Percentiles rank a stretch among this genome's conserved stretches.
Evolutionary conservation across 2,329 filamentous ascomycete species (phyloP).

Genomic region (Xylariales sp.): DNA sequence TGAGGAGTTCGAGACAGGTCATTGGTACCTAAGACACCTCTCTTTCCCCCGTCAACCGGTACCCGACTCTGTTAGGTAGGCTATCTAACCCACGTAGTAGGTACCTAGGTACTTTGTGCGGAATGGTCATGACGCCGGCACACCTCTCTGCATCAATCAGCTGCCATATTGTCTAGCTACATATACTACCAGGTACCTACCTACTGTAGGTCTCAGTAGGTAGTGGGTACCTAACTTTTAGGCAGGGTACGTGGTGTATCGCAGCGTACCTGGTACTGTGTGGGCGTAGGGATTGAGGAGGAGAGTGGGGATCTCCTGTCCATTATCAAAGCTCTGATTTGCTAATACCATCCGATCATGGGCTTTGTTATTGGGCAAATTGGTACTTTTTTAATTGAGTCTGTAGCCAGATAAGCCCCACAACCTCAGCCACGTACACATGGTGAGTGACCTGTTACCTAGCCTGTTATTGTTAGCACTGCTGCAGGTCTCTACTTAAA

Average conservation of each 20-base stretch:
- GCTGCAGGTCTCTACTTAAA: no score
- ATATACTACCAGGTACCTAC: no score
- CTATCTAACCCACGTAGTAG: no score
- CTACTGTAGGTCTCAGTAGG: no score
- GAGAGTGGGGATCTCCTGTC: background rate
- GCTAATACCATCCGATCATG: background rate
- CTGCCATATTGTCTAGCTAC: slow-evolving; percentile 18
- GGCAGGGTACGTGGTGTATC: no score
- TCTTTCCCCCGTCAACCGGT: no score
- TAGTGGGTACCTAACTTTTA: no score
- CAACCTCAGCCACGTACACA: slow-evolving; percentile 30
- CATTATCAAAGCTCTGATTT: slow-evolving; percentile 12
- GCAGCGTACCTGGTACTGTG: no score
- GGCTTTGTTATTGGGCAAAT: background rate
- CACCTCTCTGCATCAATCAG: slow-evolving; percentile 30
- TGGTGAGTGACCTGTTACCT: background rate
- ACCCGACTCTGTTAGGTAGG: no score
- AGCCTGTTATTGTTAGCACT: no score
- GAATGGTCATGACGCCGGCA: slow-evolving; percentile 20
- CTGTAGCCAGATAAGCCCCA: background rate
- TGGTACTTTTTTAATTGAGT: background rate
- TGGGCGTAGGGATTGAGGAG: background rate
- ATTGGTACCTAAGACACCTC: no score
- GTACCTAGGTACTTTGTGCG: background rate
- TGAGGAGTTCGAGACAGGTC: no score